A percentile compares a stretch with the other conserved stretches of the same genome.
Conservation (phyloP, 2,329 filamentous ascomycete species). For the Fusarium nygamai region DNA sequence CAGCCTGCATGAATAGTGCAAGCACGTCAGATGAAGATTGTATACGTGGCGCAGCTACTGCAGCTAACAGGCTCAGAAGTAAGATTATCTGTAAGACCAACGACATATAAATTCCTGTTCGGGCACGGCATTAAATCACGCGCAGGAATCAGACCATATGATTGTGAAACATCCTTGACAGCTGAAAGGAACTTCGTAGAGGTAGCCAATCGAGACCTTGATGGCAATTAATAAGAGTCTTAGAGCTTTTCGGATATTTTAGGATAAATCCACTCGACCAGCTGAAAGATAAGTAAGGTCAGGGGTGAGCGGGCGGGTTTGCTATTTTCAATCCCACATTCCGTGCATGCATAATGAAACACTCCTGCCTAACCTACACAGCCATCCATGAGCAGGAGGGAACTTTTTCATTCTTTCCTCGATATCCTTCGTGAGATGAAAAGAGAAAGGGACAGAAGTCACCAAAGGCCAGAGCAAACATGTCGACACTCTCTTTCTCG, state of each 20-base stretch:
- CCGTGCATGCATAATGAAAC: background rate
- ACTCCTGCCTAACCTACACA: background rate
- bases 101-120: background rate
- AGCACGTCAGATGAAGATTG: background rate
- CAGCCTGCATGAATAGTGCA: background rate
- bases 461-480: background rate
- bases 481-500: background rate
- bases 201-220: background rate
- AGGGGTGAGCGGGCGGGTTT: background rate
- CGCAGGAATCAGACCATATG: background rate
- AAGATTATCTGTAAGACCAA: background rate
- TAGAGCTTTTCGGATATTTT: background rate
- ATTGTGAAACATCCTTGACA: background rate
- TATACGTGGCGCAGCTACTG: background rate
- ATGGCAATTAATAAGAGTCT: background rate
- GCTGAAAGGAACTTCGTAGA: background rate
- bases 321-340: background rate
- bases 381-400: rapidly evolving
- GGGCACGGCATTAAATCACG: background rate
- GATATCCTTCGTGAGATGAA: background rate
- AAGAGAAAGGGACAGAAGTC: too few relatives aligned
- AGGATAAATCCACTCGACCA: background rate
- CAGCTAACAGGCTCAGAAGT: background rate
- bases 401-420: background rate
- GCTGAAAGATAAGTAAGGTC: background rate